These are phyloP conservation scores for Gleditsia sinensis DNA, from an alignment of 306 rosid genomes.

Conservation along the genomic window DNA sequence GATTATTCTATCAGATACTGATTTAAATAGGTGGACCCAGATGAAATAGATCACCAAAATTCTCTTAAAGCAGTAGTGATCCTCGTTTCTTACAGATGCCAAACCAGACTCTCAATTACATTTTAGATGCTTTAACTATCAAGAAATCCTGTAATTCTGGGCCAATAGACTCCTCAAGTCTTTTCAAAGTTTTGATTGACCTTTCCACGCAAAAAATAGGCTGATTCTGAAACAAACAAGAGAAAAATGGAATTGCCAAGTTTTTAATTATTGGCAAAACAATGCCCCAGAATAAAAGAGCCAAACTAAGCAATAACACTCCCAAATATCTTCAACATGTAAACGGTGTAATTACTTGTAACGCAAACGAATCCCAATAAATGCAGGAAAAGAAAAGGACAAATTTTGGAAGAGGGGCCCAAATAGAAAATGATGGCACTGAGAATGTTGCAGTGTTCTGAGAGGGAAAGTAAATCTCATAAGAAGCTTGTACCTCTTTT, in stretches of 20 bases:
- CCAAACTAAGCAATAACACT: constrained; percentile 37
- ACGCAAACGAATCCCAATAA: constrained; percentile 50
- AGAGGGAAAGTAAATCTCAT: background rate
- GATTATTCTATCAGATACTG: constrained; percentile 26
- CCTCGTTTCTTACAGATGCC: constrained; percentile 32
- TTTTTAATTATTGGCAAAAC: constrained; percentile 23
- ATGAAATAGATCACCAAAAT: constrained; percentile 20
- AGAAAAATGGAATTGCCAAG: constrained; percentile 8
- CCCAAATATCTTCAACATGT: constrained; percentile 16
- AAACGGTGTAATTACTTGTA: constrained; percentile 34
- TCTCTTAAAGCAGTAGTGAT: constrained; percentile 26
- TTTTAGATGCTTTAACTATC: constrained; percentile 36
- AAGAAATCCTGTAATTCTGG: constrained; percentile 32
- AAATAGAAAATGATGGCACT: background rate
- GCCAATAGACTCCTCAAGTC: background rate
- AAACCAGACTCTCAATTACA: constrained; percentile 28
- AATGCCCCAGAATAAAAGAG: constrained; percentile 23
- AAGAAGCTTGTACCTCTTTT: constrained; percentile 31
- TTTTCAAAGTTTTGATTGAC: constrained; percentile 38
- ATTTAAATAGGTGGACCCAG: constrained; percentile 33
- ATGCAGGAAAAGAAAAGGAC: constrained; percentile 39
- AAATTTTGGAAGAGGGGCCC: background rate
- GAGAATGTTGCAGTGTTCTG: constrained; percentile 16
- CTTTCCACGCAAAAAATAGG: constrained; percentile 27
- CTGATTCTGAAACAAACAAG: constrained; percentile 44